phyloP scores from a whole-genome alignment of 164 flowering plant species.

The Protea cynaroides region DNA sequence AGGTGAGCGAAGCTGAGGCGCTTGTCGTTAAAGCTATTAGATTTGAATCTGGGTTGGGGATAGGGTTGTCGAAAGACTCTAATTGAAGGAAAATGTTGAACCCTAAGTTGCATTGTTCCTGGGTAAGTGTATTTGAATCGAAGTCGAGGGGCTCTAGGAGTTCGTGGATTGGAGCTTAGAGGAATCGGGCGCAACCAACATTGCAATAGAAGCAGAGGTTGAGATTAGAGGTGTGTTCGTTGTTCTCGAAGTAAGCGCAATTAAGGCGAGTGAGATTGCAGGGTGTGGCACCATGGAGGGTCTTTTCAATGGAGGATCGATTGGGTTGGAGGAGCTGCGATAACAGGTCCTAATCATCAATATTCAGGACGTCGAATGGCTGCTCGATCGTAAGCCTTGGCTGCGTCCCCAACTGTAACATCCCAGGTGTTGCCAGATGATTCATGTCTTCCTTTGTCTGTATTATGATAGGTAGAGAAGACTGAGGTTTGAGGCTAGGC shows the following conservation, averaged over 20 bases:
- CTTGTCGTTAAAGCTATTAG: conserved; percentile 39
- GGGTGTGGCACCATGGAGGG: conserved; percentile 35
- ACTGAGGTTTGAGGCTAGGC: no score
- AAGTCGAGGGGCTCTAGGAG: conserved; percentile 36
- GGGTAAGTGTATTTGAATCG: conserved; percentile 18
- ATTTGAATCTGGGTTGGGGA: conserved; percentile 38
- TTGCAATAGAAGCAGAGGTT: conserved; percentile 41
- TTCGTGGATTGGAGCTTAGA: conserved; percentile 37
- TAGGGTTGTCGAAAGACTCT: conserved; percentile 49
- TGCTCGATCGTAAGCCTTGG: no score
- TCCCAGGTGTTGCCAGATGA: no score
- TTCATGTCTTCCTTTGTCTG: no score
- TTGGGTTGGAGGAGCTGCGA: conserved; percentile 58
- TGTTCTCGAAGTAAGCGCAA: conserved; percentile 55
- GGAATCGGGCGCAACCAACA: conserved; percentile 35
- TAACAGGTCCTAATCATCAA: conserved; percentile 9
- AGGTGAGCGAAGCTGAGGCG: conserved; percentile 49
- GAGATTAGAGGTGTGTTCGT: conserved; percentile 47
- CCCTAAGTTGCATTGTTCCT: conserved; percentile 44
- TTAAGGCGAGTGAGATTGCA: conserved; percentile 37
- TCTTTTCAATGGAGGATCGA: conserved; percentile 38
- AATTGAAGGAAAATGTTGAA: conserved; percentile 41
- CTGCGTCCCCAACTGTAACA: no score
- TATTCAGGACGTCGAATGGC: no score
- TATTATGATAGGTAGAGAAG: no score